Base-by-base conservation (phyloP, 1,139 yeast species). In the Citeromyces hawaiiensis region DNA sequence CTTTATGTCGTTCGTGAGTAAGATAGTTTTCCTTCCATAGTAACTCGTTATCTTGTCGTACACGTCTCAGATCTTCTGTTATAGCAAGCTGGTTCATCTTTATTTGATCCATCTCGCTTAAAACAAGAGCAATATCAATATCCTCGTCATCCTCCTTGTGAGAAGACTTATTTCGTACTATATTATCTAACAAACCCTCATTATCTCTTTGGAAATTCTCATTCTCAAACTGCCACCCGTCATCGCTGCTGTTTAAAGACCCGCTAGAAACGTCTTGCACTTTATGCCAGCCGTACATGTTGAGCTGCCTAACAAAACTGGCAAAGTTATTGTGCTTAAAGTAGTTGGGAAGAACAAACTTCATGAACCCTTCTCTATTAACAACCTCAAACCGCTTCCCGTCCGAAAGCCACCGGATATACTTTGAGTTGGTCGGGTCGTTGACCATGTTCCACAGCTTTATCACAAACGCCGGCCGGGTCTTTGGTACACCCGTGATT, bases 241-340 rank as follows among this genome's bases (percentile, higher is more conserved):
- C 87, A 39, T 72, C 78, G 29, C 61, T 62, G 42, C 66, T 64
- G 42, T 66, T 66, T 60, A 82, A 60, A 2, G 83, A 71, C 1
- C 91, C 91, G 21, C 74, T 68, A 38, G 61, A 77, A 40, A 79
- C 73, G 57, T 81, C 94, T 56, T 76, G 93, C 6, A 91, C 91
- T 60, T 91, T 91, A 61, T 91, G 97, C 87, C 95, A 91, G 32
- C 97, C 98, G 55, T 91, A 91, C 94, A 91, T 91, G 60, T 91
- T 91, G 53, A 91, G 68, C 56, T 91, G 98, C 43, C 98, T 73
- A 11, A 91, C 97, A 66, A 91, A 91, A 46, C 93, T 78, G 23
- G 97, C 88, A 61, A 91, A 88, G 58, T 91, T 88, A 48, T 85
- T 82, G 59, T 91, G 98, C 58, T 91, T 91, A 66, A 87, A 91